phyloP scores from a whole-genome alignment of 2,329 filamentous ascomycete genomes.

The Aspergillus felis region DNA sequence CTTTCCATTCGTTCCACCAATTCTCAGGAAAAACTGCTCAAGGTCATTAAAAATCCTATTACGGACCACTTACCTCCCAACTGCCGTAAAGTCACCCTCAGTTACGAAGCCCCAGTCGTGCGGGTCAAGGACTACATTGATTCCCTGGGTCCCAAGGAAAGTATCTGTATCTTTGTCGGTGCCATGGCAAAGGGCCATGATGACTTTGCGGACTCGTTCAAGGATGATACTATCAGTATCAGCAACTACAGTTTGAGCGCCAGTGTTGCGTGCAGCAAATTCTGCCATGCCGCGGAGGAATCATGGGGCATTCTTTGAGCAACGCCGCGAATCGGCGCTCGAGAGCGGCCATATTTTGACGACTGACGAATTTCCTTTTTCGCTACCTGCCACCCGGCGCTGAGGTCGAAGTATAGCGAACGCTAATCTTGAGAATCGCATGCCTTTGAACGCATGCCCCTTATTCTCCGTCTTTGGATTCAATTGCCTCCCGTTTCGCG shows the following conservation, averaged over 20 bases:
- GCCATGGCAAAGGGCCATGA: constrained; percentile 98
- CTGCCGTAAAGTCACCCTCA: constrained; percentile 95
- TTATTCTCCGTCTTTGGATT: constrained; percentile 2
- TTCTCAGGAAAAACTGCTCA: constrained; percentile 94
- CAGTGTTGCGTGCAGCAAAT: constrained; percentile 98
- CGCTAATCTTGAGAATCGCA: constrained; percentile 3
- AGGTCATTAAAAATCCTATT: constrained; percentile 97
- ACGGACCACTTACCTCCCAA: constrained; percentile 95
- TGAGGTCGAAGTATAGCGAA: constrained; percentile 8
- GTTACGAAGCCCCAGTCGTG: constrained; percentile 85
- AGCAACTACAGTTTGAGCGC: constrained; percentile 97
- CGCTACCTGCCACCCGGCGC: constrained; percentile 15
- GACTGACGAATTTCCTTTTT: constrained; percentile 28
- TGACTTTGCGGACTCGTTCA: constrained; percentile 89
- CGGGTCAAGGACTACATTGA: constrained; percentile 86
- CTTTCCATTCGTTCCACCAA: constrained; percentile 94
- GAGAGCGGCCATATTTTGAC: constrained; percentile 14
- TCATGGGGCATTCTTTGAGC: constrained; percentile 85
- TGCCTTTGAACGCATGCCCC: constrained; percentile 3
- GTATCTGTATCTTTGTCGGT: constrained; percentile 95
- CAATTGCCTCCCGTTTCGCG: background rate
- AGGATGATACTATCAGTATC: constrained; percentile 96
- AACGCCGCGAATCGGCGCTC: background rate
- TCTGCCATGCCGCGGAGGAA: constrained; percentile 97
- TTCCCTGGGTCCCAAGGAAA: constrained; percentile 73